These are phyloP conservation scores for Limonium bicolor DNA, from an alignment of 148 eudicot genomes.

Conservation along the genomic window DNA sequence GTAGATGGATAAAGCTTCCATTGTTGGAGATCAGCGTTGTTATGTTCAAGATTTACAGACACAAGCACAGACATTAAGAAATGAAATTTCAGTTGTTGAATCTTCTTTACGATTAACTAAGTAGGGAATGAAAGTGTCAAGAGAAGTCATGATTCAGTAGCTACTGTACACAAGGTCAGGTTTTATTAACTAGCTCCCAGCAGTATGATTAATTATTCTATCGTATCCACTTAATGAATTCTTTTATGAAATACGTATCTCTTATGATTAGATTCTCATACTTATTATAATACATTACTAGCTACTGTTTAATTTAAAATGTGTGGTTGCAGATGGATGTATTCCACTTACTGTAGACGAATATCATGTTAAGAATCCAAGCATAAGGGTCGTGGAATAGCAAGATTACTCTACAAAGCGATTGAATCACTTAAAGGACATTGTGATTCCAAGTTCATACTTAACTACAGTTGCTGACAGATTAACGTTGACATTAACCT, in stretches of 20 bases:
- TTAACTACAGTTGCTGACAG: slow-evolving; percentile 26
- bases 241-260: too few relatives aligned
- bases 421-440: slow-evolving; percentile 38
- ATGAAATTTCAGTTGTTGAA: slow-evolving; percentile 42
- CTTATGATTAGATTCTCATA: too few relatives aligned
- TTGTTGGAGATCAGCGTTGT: slow-evolving; percentile 59
- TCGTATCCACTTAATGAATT: too few relatives aligned
- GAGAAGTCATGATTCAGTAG: too few relatives aligned
- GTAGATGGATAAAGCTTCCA: slow-evolving; percentile 91
- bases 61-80: slow-evolving; percentile 44
- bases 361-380: slow-evolving; percentile 36
- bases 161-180: too few relatives aligned
- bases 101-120: slow-evolving; percentile 23
- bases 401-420: slow-evolving; percentile 35
- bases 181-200: too few relatives aligned
- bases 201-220: too few relatives aligned
- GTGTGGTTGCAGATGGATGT: slow-evolving; percentile 56
- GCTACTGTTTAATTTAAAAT: too few relatives aligned
- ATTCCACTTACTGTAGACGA: slow-evolving; percentile 49
- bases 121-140: too few relatives aligned
- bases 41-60: slow-evolving; percentile 59
- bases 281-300: too few relatives aligned
- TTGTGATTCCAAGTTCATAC: slow-evolving; percentile 41
- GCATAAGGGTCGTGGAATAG: slow-evolving; percentile 56
- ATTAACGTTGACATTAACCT: slow-evolving; percentile 38